Conservation (phyloP, 768 basidiomycete genomes). For the Cystobasidiopsis lactophilus region DNA sequence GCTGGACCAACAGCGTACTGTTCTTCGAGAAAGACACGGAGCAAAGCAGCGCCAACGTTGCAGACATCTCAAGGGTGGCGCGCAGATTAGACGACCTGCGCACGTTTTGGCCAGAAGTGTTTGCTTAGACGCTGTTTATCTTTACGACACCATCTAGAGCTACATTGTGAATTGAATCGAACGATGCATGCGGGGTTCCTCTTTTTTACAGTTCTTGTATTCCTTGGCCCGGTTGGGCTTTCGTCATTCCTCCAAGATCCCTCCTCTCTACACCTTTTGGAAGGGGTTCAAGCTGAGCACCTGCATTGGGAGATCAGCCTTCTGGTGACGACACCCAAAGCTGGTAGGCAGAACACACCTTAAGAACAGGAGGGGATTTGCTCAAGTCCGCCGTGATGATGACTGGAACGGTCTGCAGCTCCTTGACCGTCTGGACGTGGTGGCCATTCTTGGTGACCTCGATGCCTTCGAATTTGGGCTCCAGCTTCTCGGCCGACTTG, state of each 20-base stretch:
- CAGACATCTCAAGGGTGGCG: neutral
- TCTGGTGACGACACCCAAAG: neutral
- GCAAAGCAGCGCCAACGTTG: neutral
- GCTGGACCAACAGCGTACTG: constrained; percentile 5
- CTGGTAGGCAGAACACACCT: neutral
- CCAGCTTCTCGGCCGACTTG: constrained; percentile 49
- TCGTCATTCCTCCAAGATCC: neutral
- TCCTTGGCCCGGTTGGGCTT: neutral
- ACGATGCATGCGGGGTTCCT: neutral
- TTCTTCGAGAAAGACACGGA: constrained; percentile 7
- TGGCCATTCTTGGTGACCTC: constrained; percentile 53
- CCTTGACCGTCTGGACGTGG: constrained; percentile 81
- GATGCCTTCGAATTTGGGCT: constrained; percentile 65
- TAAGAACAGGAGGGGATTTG: constrained; percentile 10
- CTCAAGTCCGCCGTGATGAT: constrained; percentile 12
- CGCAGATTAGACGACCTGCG: neutral
- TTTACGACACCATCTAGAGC: no score
- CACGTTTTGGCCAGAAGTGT: neutral
- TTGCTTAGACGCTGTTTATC: neutral
- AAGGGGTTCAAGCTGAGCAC: constrained; percentile 86
- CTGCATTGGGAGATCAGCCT: constrained; percentile 44
- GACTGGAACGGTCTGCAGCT: constrained; percentile 46
- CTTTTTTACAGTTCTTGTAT: neutral
- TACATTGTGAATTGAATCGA: neutral
- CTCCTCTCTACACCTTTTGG: neutral